Conservation (phyloP, 2,329 filamentous ascomycete species). For the Cercospora sojina region DNA sequence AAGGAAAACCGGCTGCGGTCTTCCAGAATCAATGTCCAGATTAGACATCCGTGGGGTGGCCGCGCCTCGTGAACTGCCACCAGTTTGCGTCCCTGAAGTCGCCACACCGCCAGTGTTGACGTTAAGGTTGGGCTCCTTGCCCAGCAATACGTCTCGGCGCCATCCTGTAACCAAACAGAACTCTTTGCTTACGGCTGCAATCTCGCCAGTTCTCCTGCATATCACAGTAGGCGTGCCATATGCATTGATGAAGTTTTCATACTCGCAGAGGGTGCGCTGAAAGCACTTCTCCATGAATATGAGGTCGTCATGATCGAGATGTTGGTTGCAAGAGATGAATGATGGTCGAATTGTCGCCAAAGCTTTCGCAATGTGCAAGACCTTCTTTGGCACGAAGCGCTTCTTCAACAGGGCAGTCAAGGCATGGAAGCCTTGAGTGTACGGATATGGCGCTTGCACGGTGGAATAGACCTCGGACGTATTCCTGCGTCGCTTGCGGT, state of each 20-base stretch:
- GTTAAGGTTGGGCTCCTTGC: conserved; percentile 83
- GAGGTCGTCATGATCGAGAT: conserved; percentile 82
- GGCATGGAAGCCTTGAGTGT: conserved; percentile 85
- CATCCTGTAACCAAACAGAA: conserved; percentile 95
- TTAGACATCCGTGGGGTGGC: conserved; percentile 46
- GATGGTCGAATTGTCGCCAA: conserved; percentile 87
- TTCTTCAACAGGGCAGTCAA: conserved; percentile 77
- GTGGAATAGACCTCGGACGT: conserved; percentile 84
- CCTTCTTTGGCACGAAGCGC: conserved; percentile 74
- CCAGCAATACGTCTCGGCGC: conserved; percentile 84
- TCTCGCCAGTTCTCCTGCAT: conserved; percentile 85
- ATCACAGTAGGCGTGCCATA: conserved; percentile 89
- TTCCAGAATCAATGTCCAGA: conserved; percentile 36
- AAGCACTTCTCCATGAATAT: conserved; percentile 98
- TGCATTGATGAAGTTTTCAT: conserved; percentile 86
- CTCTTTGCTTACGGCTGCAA: conserved; percentile 94
- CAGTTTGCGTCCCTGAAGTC: conserved; percentile 42
- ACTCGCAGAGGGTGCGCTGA: conserved; percentile 87
- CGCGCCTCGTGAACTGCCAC: conserved; percentile 49
- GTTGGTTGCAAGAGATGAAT: conserved; percentile 87
- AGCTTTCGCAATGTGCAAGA: conserved; percentile 79
- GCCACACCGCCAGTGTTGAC: conserved; percentile 66
- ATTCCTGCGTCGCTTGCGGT: conserved; percentile 60
- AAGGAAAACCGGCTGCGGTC: conserved; percentile 78
- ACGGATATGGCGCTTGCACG: conserved; percentile 88